Percentiles rank a stretch among this genome's conserved stretches.
Evolutionary conservation across 1,284 basidiomycete species (phyloP).

Genomic region (Ceratobasidium sp.): DNA sequence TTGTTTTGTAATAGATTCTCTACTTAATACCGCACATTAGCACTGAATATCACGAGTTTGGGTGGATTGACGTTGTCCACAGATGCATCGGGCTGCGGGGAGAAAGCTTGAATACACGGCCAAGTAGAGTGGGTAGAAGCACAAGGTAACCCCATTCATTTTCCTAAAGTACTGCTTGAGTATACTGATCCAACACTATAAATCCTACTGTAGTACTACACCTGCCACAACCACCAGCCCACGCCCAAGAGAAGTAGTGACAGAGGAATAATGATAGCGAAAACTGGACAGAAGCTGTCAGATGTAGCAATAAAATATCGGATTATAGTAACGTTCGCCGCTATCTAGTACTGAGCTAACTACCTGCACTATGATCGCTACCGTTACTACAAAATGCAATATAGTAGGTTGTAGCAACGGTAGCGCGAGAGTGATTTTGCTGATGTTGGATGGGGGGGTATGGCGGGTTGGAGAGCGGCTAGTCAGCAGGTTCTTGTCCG

Average conservation of each 20-base stretch:
- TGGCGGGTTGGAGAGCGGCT: neutral
- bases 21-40: too few relatives aligned
- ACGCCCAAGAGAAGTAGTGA: neutral
- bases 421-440: neutral
- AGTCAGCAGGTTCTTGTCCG: neutral
- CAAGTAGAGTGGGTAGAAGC: too few relatives aligned
- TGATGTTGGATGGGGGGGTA: too few relatives aligned
- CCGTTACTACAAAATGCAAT: neutral
- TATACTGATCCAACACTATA: too few relatives aligned
- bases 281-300: neutral
- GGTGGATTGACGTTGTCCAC: too few relatives aligned
- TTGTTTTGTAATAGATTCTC: too few relatives aligned
- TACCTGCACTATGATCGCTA: neutral
- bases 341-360: neutral
- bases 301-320: neutral
- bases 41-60: too few relatives aligned
- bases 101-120: too few relatives aligned
- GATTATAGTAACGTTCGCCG: neutral
- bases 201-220: too few relatives aligned
- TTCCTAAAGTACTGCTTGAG: too few relatives aligned
- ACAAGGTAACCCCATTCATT: too few relatives aligned
- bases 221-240: neutral
- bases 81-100: too few relatives aligned
- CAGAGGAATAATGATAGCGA: neutral
- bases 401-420: neutral